Evolutionary conservation across 139 green algal species (phyloP), one percentile per base, ranked within the genome.

Genomic region (Micractinium conductrix): DNA sequence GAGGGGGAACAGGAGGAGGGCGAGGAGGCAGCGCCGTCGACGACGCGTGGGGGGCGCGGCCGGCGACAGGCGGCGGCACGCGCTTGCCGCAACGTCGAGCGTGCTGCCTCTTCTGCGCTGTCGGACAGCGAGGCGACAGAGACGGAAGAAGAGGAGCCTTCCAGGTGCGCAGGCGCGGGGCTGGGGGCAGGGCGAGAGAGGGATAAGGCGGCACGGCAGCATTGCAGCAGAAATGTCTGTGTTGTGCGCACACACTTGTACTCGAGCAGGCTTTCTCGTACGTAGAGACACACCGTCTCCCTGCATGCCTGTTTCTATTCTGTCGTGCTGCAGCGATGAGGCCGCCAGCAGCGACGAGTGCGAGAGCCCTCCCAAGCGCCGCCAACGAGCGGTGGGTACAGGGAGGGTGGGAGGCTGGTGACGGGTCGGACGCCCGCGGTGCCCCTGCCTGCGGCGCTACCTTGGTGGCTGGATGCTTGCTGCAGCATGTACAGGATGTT

Each of bases 331-430:
- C 70, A 78, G 70, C 14, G 70, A 78, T 12, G 70, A 78, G 28
- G 70, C 55, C n/a, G 63, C 44, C 72, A 79, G 72, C n/a, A 44
- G 63, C 5, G 72, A 79, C 45, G 72, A 79, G 19, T 44, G 43
- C n/a, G 42, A 60, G 53, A n/a, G 6, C 17, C 44, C 72, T 0
- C 14, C 44, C 44, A 6, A 44, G 30, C 33, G 44, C 7, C 72
- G 72, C 33, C 3, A n/a, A 16, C 30, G 44, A 30, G 16, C n/a
- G 72, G 72, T 79, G 72, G 22, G 72, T 28, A 22, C 21, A 28
- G 21, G n/a, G n/a, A n/a, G 21, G 68, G 10, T 30, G 7, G 67
- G 63, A 7, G 30, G 30, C 4, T 62, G 8, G 26, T 62, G 53
- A 28, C 26, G 53, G 19, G 10, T n/a, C n/a, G n/a, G n/a, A n/a